Evolutionary conservation across 306 rosid species (phyloP).

Genomic region (Sindora glabra): DNA sequence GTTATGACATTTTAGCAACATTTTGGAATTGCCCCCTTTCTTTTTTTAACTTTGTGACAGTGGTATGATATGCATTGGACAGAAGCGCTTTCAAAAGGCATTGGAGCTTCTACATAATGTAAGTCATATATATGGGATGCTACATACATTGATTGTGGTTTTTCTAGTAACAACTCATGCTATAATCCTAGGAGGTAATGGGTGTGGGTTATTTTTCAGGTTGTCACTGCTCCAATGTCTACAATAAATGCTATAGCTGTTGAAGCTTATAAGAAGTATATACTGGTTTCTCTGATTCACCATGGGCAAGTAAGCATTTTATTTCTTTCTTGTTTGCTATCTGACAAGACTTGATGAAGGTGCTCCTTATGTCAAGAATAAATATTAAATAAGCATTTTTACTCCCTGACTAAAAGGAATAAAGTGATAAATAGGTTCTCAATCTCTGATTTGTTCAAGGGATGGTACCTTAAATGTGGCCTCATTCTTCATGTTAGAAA

Average conservation of each 20-base stretch:
- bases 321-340: slow-evolving; percentile 4
- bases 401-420: too few relatives aligned
- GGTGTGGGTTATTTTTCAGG: slow-evolving; percentile 44
- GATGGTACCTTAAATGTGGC: not conserved
- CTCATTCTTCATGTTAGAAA: not conserved
- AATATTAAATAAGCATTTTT: too few relatives aligned
- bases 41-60: slow-evolving; percentile 36
- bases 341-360: not conserved
- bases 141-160: slow-evolving; percentile 8
- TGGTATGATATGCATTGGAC: slow-evolving; percentile 94
- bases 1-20: not conserved
- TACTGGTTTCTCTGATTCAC: slow-evolving; percentile 81
- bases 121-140: slow-evolving; percentile 12
- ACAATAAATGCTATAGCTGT: slow-evolving; percentile 67
- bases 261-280: slow-evolving; percentile 88
- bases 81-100: slow-evolving; percentile 70
- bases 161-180: not conserved
- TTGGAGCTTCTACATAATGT: slow-evolving; percentile 95
- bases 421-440: not conserved
- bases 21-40: slow-evolving; percentile 6
- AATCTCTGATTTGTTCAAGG: not conserved
- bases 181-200: slow-evolving; percentile 2
- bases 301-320: slow-evolving; percentile 64
- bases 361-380: not conserved
- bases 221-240: slow-evolving; percentile 91